These are phyloP conservation scores for Basipetospora sp. DNA, from an alignment of 2,329 filamentous ascomycete species.

Conservation along the genomic window DNA sequence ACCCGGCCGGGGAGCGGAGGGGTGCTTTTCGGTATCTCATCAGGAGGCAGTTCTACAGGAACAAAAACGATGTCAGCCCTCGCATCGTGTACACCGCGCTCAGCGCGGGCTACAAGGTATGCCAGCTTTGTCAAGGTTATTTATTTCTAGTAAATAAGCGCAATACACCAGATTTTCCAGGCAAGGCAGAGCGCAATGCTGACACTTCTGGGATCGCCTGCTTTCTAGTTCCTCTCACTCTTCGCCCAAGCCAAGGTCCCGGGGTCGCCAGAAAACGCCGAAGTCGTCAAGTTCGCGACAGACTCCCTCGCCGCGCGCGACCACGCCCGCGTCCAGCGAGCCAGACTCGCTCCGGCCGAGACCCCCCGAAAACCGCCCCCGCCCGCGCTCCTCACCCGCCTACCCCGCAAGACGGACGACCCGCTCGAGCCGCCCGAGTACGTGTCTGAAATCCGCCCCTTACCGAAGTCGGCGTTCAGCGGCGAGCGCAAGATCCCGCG, in stretches of 20 bases:
- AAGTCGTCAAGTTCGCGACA: conserved; percentile 18
- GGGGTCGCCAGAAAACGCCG: conserved; percentile 24
- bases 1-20: conserved; percentile 5
- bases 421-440: conserved; percentile 30
- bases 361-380: conserved; percentile 11
- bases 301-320: conserved; percentile 2
- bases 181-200: too few relatives aligned
- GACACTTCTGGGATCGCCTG: too few relatives aligned
- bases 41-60: conserved; percentile 46
- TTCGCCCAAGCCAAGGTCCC: conserved; percentile 23
- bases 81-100: conserved; percentile 48
- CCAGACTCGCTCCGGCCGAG: conserved; percentile 4
- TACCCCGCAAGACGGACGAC: conserved; percentile 12
- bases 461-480: conserved; percentile 32
- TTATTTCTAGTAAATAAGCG: neutral
- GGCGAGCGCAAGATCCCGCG: conserved; percentile 41
- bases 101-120: conserved; percentile 51
- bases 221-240: conserved; percentile 25
- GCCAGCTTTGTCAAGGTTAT: neutral
- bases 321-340: conserved; percentile 10
- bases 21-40: conserved; percentile 44
- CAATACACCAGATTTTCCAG: too few relatives aligned
- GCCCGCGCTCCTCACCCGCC: conserved; percentile 17
- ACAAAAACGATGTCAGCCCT: conserved; percentile 41
- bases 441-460: conserved; percentile 29